These are phyloP conservation scores for Ophiocordyceps camponoti-rufipedis DNA, from an alignment of 2,329 filamentous ascomycete species.

Conservation along the genomic window DNA sequence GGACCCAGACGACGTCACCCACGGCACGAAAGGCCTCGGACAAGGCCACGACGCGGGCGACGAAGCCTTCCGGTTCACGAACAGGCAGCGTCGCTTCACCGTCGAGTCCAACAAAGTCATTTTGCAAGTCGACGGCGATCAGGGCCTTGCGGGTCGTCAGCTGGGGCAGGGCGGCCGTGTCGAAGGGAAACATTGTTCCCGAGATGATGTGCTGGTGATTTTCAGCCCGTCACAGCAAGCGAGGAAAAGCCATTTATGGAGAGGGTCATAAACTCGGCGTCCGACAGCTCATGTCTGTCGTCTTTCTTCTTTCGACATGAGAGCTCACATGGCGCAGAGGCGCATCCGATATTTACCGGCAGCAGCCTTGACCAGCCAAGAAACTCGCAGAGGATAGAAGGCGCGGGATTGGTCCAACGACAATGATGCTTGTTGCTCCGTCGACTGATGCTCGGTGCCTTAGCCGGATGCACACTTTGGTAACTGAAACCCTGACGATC, in stretches of 20 bases:
- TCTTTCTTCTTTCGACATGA: background rate
- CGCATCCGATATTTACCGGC: background rate
- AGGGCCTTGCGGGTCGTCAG: constrained; percentile 50
- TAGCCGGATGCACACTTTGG: too few species aligned
- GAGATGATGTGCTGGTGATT: background rate
- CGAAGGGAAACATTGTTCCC: constrained; percentile 34
- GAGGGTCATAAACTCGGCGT: background rate
- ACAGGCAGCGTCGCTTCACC: constrained; percentile 52
- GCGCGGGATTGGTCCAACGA: too few species aligned
- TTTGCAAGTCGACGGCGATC: constrained; percentile 72
- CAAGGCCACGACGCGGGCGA: constrained; percentile 48
- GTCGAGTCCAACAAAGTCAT: constrained; percentile 60
- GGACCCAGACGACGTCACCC: constrained; percentile 66
- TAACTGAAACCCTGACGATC: background rate
- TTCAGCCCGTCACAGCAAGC: too few species aligned
- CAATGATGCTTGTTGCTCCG: too few species aligned
- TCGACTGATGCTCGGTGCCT: too few species aligned
- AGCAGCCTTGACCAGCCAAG: background rate
- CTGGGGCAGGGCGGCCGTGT: constrained; percentile 34
- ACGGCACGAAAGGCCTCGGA: constrained; percentile 55
- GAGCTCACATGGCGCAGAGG: background rate
- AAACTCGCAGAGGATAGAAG: background rate
- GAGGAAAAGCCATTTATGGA: background rate
- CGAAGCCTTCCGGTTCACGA: constrained; percentile 41
- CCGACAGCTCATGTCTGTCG: background rate